phyloP scores from a whole-genome alignment of 768 basidiomycete species.

The Boletus rubescentipes region DNA sequence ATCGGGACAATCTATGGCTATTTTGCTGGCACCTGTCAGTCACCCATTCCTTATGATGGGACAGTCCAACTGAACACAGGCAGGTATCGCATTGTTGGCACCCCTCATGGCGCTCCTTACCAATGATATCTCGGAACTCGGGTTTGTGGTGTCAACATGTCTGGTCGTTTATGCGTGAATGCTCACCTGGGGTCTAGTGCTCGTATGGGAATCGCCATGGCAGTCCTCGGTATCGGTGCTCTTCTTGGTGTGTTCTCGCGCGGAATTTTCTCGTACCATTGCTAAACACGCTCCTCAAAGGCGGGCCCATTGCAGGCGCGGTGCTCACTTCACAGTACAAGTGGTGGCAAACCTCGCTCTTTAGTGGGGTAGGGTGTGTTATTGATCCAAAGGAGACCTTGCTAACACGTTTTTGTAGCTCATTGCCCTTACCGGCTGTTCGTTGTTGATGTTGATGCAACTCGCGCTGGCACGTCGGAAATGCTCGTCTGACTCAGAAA shows the following conservation, averaged over 20 bases:
- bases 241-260: slow-evolving; percentile 19
- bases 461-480: slow-evolving; percentile 1
- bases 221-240: slow-evolving; percentile 13
- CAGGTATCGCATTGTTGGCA: slow-evolving; percentile 39
- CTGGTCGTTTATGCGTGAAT: not conserved
- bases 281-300: slow-evolving; percentile 21
- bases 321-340: slow-evolving; percentile 49
- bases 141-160: slow-evolving; percentile 25
- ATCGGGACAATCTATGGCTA: slow-evolving; percentile 47
- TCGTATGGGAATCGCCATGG: slow-evolving; percentile 25
- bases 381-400: no score
- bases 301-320: slow-evolving; percentile 57
- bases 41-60: not conserved
- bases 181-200: slow-evolving; percentile 12
- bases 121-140: slow-evolving; percentile 49
- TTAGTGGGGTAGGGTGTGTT: slow-evolving; percentile 38
- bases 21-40: slow-evolving; percentile 44
- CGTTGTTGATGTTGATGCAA: slow-evolving; percentile 8
- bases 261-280: not conserved
- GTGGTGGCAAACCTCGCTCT: slow-evolving; percentile 58
- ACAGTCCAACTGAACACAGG: not conserved
- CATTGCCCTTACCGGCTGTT: slow-evolving; percentile 4
- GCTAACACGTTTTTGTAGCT: slow-evolving; percentile 6
- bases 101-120: slow-evolving; percentile 47
- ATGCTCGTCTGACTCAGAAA: not conserved